A percentile compares a stretch with the other conserved stretches of the same genome.
phyloP scores from a whole-genome alignment of 2,329 filamentous ascomycete genomes.

The Colletotrichum eleusines region DNA sequence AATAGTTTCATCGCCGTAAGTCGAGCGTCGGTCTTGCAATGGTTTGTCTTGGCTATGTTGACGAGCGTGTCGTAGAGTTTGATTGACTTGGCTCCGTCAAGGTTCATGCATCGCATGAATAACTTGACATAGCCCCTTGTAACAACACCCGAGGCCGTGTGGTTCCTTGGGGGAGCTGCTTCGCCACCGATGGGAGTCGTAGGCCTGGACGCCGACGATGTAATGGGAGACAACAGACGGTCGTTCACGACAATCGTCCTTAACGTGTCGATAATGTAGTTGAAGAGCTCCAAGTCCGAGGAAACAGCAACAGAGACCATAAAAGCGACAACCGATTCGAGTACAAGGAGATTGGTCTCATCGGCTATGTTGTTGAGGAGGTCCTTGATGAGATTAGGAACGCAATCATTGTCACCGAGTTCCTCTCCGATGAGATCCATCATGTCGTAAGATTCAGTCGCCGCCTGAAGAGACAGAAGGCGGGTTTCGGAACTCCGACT shows the following conservation, averaged over 20 bases:
- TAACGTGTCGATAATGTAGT: constrained; percentile 67
- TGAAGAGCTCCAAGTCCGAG: constrained; percentile 69
- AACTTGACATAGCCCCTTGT: constrained; percentile 78
- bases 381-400: constrained; percentile 70
- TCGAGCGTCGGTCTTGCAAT: constrained; percentile 75
- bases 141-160: constrained; percentile 77
- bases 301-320: constrained; percentile 73
- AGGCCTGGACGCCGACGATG: constrained; percentile 48
- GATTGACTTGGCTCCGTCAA: constrained; percentile 72
- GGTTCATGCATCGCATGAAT: constrained; percentile 80
- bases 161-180: constrained; percentile 45
- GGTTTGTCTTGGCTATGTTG: constrained; percentile 69
- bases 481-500: constrained; percentile 72
- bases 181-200: constrained; percentile 45
- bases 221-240: constrained; percentile 57
- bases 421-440: constrained; percentile 67
- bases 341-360: constrained; percentile 74
- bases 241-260: constrained; percentile 63
- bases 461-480: constrained; percentile 69
- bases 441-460: constrained; percentile 71
- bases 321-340: constrained; percentile 74
- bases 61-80: constrained; percentile 73
- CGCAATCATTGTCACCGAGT: constrained; percentile 68
- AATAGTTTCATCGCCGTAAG: constrained; percentile 82
- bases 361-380: constrained; percentile 71